These are phyloP conservation scores for Perkinsus olseni DNA, from an alignment of 169 alveolate genomes.

Conservation along the genomic window DNA sequence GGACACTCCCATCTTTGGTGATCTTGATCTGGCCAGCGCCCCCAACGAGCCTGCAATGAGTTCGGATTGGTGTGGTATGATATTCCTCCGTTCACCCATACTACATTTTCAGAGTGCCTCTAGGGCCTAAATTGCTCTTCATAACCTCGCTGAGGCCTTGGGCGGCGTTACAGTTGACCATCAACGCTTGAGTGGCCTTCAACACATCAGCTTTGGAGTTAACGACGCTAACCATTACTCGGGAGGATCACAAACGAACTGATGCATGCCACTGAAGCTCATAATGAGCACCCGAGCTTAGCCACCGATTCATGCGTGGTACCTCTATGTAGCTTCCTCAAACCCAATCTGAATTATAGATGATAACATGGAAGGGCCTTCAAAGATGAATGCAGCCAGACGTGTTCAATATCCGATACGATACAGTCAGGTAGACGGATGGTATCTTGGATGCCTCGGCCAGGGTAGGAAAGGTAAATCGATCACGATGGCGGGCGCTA, in stretches of 20 bases:
- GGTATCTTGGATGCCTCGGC: neutral
- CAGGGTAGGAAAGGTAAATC: neutral
- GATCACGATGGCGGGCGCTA: neutral
- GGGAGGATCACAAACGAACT: neutral
- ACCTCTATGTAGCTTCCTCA: neutral
- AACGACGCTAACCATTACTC: slow-evolving; percentile 47
- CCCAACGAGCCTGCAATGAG: neutral
- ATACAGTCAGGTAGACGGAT: neutral
- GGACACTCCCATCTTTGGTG: slow-evolving; percentile 93
- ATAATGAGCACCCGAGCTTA: neutral
- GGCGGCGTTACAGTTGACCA: slow-evolving; percentile 93
- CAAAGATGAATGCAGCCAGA: neutral
- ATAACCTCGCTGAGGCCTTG: slow-evolving; percentile 91
- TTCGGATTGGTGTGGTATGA: neutral
- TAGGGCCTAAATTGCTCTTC: slow-evolving; percentile 94
- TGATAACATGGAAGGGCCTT: neutral
- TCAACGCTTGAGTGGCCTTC: slow-evolving; percentile 87
- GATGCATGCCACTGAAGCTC: neutral
- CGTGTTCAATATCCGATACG: neutral
- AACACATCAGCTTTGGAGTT: slow-evolving; percentile 93
- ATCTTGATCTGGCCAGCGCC: slow-evolving; percentile 48
- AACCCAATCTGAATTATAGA: neutral
- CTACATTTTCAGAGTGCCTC: slow-evolving; percentile 97
- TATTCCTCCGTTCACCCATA: slow-evolving; percentile 83
- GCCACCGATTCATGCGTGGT: too few relatives aligned